phyloP scores from a whole-genome alignment of 495 filamentous ascomycete genomes.

The Trichoderma erinaceum region DNA sequence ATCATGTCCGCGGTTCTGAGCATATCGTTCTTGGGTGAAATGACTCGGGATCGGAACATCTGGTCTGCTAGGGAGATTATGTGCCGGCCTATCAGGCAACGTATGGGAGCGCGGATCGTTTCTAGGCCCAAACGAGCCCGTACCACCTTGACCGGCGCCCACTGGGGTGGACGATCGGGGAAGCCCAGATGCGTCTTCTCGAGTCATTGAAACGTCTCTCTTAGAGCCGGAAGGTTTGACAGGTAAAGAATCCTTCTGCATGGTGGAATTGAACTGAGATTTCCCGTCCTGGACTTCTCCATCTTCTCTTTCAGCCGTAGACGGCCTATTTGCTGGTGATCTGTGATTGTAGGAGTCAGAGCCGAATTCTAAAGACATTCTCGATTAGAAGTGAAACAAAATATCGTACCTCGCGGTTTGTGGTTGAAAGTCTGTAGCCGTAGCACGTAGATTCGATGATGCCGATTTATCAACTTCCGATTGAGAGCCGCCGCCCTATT shows the following conservation, averaged over 20 bases:
- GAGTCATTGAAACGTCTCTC: slow-evolving; percentile 9
- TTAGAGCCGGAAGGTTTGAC: slow-evolving; percentile 4
- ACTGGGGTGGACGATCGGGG: slow-evolving; percentile 17
- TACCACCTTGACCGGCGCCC: slow-evolving; percentile 14
- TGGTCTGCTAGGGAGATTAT: slow-evolving; percentile 40
- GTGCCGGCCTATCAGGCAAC: slow-evolving; percentile 30
- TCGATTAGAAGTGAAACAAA: slow-evolving; percentile 22
- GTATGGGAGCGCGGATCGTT: slow-evolving; percentile 17
- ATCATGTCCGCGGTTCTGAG: slow-evolving; percentile 28
- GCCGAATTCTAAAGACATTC: neutral
- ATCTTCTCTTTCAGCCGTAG: slow-evolving; percentile 62
- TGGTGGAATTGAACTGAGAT: neutral
- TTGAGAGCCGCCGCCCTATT: slow-evolving; percentile 34
- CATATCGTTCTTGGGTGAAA: slow-evolving; percentile 34
- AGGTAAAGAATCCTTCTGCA: slow-evolving; percentile 11
- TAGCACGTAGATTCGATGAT: slow-evolving; percentile 30
- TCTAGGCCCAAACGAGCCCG: slow-evolving; percentile 16
- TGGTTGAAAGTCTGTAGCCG: slow-evolving; percentile 44
- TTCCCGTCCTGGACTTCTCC: slow-evolving; percentile 63
- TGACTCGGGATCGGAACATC: slow-evolving; percentile 37
- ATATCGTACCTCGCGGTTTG: slow-evolving; percentile 26
- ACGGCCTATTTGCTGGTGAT: slow-evolving; percentile 28
- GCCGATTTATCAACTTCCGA: slow-evolving; percentile 28
- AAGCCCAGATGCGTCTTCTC: slow-evolving; percentile 18
- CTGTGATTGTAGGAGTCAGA: slow-evolving; percentile 24